A percentile compares a stretch with the other conserved stretches of the same genome.
These are phyloP conservation scores for Colletotrichum eremochloae DNA, from an alignment of 2,329 filamentous ascomycete species.

Conservation along the genomic window DNA sequence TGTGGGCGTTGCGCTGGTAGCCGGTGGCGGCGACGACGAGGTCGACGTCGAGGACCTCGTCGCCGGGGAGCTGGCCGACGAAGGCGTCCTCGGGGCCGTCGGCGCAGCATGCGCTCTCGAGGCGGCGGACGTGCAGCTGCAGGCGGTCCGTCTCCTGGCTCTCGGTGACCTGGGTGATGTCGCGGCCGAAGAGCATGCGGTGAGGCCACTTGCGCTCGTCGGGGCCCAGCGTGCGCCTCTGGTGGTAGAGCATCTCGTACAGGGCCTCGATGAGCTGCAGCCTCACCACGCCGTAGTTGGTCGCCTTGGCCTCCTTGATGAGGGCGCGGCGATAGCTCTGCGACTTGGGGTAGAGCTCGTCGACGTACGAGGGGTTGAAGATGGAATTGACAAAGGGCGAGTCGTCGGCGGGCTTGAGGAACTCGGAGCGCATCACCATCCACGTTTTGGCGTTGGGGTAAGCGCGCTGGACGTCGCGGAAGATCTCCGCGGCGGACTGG, in stretches of 20 bases:
- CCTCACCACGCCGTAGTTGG: constrained; percentile 95
- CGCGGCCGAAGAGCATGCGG: constrained; percentile 79
- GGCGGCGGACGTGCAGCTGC: constrained; percentile 69
- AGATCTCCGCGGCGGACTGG: constrained; percentile 95
- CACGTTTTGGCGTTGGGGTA: constrained; percentile 86
- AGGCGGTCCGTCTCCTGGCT: constrained; percentile 62
- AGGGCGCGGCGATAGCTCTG: constrained; percentile 71
- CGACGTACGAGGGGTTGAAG: constrained; percentile 86
- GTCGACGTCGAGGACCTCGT: constrained; percentile 81
- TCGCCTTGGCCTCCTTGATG: constrained; percentile 80
- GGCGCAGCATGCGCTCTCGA: constrained; percentile 46
- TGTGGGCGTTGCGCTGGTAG: constrained; percentile 83
- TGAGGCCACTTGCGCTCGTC: constrained; percentile 85
- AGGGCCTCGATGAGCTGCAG: constrained; percentile 91
- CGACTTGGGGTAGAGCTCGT: constrained; percentile 79
- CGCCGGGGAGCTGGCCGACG: constrained; percentile 49
- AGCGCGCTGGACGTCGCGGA: constrained; percentile 84
- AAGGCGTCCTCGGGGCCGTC: constrained; percentile 55
- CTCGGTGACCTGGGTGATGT: constrained; percentile 73
- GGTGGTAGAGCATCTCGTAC: constrained; percentile 89
- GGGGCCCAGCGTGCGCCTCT: constrained; percentile 76
- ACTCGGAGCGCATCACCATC: constrained; percentile 85
- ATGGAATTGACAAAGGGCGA: constrained; percentile 98
- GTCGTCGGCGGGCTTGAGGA: constrained; percentile 91
- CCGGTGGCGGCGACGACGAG: constrained; percentile 89